Evolutionary conservation across 1,284 basidiomycete species (phyloP), one percentile per base, ranked within the genome.

Genomic region (Marasmius oreades): DNA sequence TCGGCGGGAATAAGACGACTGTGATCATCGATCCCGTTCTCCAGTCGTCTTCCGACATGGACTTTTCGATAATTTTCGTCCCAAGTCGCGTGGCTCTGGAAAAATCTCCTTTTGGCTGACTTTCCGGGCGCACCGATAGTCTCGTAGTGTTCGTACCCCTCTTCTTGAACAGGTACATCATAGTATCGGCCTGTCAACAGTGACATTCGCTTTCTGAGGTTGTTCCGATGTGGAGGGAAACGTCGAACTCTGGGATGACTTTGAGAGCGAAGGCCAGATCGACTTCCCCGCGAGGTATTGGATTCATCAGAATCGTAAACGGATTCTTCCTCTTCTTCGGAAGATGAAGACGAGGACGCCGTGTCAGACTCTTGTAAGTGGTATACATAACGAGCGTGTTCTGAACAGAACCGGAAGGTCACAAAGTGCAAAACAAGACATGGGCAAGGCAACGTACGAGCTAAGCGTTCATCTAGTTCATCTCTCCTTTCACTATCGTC

Each of bases 391-490:
- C 26, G 61, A 42, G n/a, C 46, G 59, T 61, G 66, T 64, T 47
- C 64, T 46, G 23, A 18, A 26, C 18, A 11, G 28, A 31, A 10
- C 28, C 28, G 65, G 22, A 31, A 60, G 59, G 46, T 73, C 66
- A 52, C 50, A 22, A 20, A 65, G 16, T 16, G 48, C 14, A 8
- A 16, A 28, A 34, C 10, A 22, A 28, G 20, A 31, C 23, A 48
- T 18, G 42, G 18, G 43, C 28, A 31, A 5, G 5, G 23, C 34
- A 28, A 75, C 86, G 68, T 68, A 91, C 89, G 85, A 12, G 87
- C 86, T 42, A 92, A 74, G 52, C 75, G 76, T 55, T 83, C 80
- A 63, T 92, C 90, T 39, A 91, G 66, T 18, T 84, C 80, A 59
- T 89, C 77, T 56, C 66, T 64, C 26, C 62, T 78, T 57, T 74